A percentile compares a stretch with the other conserved stretches of the same genome.
Conservation (phyloP, 345 rosid genomes). For the Populus pruinosa region DNA sequence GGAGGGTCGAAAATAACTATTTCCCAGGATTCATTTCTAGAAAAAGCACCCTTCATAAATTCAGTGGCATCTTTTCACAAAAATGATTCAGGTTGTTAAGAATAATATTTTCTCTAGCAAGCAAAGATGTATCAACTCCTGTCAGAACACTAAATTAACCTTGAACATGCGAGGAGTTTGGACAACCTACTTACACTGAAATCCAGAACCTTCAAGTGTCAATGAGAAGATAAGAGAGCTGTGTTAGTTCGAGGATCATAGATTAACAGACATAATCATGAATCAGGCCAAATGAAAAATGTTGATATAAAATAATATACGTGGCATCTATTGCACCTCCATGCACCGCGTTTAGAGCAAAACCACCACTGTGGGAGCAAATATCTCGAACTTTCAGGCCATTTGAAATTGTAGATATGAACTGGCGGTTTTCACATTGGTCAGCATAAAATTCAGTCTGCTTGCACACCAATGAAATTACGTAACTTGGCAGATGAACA, state of each 20-base stretch:
- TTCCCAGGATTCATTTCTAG: constrained; percentile 81
- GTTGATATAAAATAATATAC: constrained; percentile 32
- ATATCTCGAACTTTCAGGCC: constrained; percentile 77
- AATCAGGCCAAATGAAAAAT: background rate
- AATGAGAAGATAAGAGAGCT: background rate
- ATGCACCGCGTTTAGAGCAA: constrained; percentile 63
- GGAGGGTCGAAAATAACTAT: constrained; percentile 87
- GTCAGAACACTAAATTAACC: constrained; percentile 8
- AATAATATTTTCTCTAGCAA: constrained; percentile 70
- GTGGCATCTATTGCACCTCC: constrained; percentile 68
- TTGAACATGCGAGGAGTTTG: background rate
- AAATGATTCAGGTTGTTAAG: constrained; percentile 73
- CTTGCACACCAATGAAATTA: constrained; percentile 70
- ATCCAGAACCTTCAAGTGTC: background rate
- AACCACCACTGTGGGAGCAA: constrained; percentile 92
- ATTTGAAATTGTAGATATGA: constrained; percentile 61
- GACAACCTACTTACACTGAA: background rate
- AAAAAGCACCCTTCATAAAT: constrained; percentile 74
- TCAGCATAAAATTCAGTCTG: constrained; percentile 94
- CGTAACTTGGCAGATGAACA: constrained; percentile 45
- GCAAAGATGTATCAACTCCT: constrained; percentile 82
- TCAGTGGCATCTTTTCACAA: constrained; percentile 66
- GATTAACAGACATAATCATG: background rate
- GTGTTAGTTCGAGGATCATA: background rate
- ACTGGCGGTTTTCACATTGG: constrained; percentile 71